Conservation (phyloP, 2,329 filamentous ascomycete species). For the Aspergillus pseudoterreus region DNA sequence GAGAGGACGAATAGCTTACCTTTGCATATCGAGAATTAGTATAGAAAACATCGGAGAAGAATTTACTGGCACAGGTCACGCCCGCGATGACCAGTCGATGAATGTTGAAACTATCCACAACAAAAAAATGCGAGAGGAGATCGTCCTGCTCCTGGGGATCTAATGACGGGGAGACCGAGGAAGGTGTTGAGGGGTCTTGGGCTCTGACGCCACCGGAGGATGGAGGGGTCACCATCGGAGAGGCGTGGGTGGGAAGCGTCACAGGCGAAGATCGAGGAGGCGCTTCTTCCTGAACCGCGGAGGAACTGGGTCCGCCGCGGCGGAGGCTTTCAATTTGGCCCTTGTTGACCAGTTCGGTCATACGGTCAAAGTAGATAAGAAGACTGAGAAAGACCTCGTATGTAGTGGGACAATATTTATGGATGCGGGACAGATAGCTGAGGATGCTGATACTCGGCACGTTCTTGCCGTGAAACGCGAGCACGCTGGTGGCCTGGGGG, state of each 20-base stretch:
- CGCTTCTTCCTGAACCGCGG: conserved; percentile 13
- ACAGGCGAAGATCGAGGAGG: conserved; percentile 15
- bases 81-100: conserved; percentile 94
- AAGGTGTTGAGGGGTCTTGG: conserved; percentile 31
- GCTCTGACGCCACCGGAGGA: conserved; percentile 31
- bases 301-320: conserved; percentile 18
- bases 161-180: conserved; percentile 31
- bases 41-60: conserved; percentile 98
- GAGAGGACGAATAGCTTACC: conserved; percentile 52
- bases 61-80: conserved; percentile 97
- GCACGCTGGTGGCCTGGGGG: conserved; percentile 66
- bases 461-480: conserved; percentile 97
- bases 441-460: conserved; percentile 95
- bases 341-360: conserved; percentile 93
- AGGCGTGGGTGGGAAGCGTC: conserved; percentile 17
- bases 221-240: conserved; percentile 36
- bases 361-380: conserved; percentile 95
- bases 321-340: conserved; percentile 63
- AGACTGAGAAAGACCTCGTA: conserved; percentile 97
- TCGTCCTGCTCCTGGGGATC: conserved; percentile 44
- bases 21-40: conserved; percentile 99
- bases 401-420: conserved; percentile 98
- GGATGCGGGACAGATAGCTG: conserved; percentile 91
- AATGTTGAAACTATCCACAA: conserved; percentile 98
- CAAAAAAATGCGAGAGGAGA: conserved; percentile 70